Conservation (phyloP, 2,329 filamentous ascomycete species). For the Alternaria sp. region DNA sequence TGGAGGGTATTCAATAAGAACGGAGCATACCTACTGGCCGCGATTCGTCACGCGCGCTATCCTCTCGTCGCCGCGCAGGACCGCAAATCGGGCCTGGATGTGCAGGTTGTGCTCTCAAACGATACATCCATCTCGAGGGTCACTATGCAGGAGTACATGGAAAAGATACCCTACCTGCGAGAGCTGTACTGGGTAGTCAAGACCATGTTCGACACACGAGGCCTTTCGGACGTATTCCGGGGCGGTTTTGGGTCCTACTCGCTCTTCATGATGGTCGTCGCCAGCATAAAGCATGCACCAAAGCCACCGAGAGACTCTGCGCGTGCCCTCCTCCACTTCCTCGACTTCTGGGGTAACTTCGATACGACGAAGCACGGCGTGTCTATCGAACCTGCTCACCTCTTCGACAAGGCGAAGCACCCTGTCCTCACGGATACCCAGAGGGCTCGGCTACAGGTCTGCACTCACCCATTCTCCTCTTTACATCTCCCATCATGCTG, state of each 20-base stretch:
- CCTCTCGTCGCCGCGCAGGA: conserved; percentile 55
- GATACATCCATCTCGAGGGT: conserved; percentile 50
- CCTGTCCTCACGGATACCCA: conserved; percentile 23
- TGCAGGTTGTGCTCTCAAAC: conserved; percentile 60
- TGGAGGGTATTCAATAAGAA: neutral
- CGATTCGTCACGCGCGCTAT: conserved; percentile 41
- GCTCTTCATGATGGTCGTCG: conserved; percentile 64
- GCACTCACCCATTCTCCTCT: neutral
- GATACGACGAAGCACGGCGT: conserved; percentile 57
- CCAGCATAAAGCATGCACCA: conserved; percentile 56
- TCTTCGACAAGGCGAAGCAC: conserved; percentile 50
- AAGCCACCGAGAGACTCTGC: conserved; percentile 44
- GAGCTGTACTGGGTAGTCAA: conserved; percentile 59
- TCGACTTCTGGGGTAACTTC: conserved; percentile 58
- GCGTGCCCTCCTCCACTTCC: conserved; percentile 55
- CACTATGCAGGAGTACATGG: conserved; percentile 55
- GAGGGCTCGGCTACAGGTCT: conserved; percentile 29
- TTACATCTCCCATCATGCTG: neutral
- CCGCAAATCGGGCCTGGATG: conserved; percentile 53
- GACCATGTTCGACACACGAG: conserved; percentile 57
- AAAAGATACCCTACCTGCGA: conserved; percentile 57
- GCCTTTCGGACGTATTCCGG: conserved; percentile 54
- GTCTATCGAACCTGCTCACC: conserved; percentile 54
- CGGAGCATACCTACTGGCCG: conserved; percentile 18
- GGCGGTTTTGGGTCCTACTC: conserved; percentile 62